Percentiles rank a stretch among this genome's conserved stretches.
Evolutionary conservation across 768 basidiomycete species (phyloP).

Genomic region (Lepiota brunneoincarnata): DNA sequence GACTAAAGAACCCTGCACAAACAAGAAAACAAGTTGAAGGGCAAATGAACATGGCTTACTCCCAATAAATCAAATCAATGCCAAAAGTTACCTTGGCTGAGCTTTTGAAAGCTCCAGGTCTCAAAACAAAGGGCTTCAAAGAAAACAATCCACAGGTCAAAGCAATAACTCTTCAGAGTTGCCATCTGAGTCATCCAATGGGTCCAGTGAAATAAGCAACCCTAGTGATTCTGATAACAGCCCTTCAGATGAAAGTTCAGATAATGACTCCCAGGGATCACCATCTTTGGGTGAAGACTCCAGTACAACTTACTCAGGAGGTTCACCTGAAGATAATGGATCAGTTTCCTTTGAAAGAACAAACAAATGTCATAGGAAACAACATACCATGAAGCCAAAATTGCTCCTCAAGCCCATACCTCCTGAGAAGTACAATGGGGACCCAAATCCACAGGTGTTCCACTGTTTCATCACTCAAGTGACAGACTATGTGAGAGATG

Average conservation of each 20-base stretch:
- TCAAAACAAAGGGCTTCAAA: too few species aligned
- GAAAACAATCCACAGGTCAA: too few species aligned
- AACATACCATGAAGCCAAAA: neutral
- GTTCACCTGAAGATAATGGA: neutral
- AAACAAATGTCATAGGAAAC: neutral
- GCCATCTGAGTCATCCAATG: too few species aligned
- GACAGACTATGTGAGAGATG: constrained; percentile 21
- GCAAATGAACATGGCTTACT: neutral
- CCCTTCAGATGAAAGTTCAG: too few species aligned
- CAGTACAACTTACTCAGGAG: too few species aligned
- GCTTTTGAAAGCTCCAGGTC: neutral
- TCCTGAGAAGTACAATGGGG: constrained; percentile 25
- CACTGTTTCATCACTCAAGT: constrained; percentile 25
- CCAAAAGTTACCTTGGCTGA: neutral
- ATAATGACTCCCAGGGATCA: too few species aligned
- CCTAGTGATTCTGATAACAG: too few species aligned
- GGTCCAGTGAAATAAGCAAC: too few species aligned
- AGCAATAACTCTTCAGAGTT: too few species aligned
- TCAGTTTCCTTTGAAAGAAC: neutral
- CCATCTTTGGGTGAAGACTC: too few species aligned
- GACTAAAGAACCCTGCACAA: neutral
- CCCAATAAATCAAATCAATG: neutral
- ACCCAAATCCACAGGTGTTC: constrained; percentile 18
- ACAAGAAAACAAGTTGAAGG: neutral
- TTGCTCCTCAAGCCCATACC: constrained; percentile 21